Base-by-base conservation (phyloP, 2,329 filamentous ascomycete genomes). In the Penicillium sp. region DNA sequence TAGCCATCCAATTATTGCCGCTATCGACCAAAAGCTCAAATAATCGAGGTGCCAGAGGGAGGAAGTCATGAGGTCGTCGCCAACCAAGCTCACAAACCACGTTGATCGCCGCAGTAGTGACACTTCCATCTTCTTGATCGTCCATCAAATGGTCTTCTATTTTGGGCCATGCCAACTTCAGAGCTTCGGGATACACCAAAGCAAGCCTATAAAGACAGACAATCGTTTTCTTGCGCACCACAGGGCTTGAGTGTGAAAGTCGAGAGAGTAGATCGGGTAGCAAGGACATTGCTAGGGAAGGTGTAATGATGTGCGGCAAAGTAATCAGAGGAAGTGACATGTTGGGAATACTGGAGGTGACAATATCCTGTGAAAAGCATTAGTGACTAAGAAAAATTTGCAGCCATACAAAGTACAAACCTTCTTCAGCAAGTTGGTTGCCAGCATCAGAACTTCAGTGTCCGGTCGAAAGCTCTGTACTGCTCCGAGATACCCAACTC, bases 1-100 rank as follows among this genome's bases (percentile, higher is more conserved):
- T 99, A 56, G 92, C 92, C 93, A 99, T 97, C 94, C 94, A 99
- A 74, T 99, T 99, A 75, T 99, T 97, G 36, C 89, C 89, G 53
- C 91, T 88, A 58, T 95, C 89, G 12, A 97, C 92, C 26, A 99
- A 79, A 17, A 99, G 81, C 69, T 97, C 92, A 67, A 97, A 99
- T 26, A 99, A 76, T 56, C 94, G 83, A 9, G 94, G 94, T 0
- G 94, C 94, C 30, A 99, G 80, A 14, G 94, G 90, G 30, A 99
- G 79, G 66, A 97, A 97, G 73, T 99, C 94, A 63, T 93, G 88
- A 4, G 94, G 94, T 63, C 94, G 83, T 64, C 94, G 85, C 90
- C 93, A 97, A 6, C 93, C 93, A 37, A 99, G 78, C 75, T 99
- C 94, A 73, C 94, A 97, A 5, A 99, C 86, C 10, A 99, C 93